Evolutionary conservation across 129 eudicot genomes (phyloP).

Genomic region (Arctium lappa): DNA sequence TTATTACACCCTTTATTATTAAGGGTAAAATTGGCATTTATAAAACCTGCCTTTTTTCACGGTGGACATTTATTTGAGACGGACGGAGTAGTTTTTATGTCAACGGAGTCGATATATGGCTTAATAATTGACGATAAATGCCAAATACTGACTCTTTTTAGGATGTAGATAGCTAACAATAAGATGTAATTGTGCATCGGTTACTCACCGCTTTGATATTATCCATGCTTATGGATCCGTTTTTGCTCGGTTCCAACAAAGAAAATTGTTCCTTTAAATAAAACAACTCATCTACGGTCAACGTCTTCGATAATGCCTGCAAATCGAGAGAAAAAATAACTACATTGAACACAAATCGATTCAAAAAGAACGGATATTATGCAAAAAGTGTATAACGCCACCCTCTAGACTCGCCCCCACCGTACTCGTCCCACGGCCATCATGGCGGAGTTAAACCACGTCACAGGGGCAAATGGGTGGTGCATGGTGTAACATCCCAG

Average conservation of each 20-base stretch:
- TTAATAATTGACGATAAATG: neutral
- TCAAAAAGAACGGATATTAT: neutral
- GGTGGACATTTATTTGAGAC: neutral
- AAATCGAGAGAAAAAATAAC: neutral
- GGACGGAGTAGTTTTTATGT: neutral
- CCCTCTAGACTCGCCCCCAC: no score
- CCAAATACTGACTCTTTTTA: neutral
- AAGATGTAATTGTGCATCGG: conserved; percentile 7
- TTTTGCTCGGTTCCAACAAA: conserved; percentile 72
- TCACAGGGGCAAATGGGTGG: no score
- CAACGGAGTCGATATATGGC: neutral
- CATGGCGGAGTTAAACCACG: no score
- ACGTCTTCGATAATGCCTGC: conserved; percentile 90
- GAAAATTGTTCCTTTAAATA: conserved; percentile 80
- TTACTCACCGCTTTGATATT: conserved; percentile 69
- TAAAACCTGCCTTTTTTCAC: neutral
- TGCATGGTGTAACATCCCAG: no score
- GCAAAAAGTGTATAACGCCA: neutral
- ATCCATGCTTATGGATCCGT: conserved; percentile 79
- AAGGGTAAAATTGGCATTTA: neutral
- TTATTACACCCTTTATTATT: neutral
- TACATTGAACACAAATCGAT: neutral
- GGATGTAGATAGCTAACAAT: neutral
- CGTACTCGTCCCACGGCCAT: no score
- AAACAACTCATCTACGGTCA: conserved; percentile 75